Evolutionary conservation across 805 yeast genomes (phyloP).

Genomic region (Myxozyma nipponensis): DNA sequence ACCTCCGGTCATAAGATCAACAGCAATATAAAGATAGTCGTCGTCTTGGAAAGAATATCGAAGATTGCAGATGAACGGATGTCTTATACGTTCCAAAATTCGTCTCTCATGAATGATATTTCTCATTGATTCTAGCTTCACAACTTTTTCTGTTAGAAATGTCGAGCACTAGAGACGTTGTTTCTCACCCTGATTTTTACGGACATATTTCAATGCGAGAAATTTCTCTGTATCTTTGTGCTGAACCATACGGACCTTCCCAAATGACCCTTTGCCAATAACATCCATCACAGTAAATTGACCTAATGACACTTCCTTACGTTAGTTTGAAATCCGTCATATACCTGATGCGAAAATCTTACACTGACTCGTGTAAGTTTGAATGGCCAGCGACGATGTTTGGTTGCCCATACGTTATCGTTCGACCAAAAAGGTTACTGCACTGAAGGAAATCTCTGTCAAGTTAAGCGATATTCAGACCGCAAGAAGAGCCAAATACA

Average conservation of each 20-base stretch:
- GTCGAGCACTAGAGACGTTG: not conserved
- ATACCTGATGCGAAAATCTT: no score
- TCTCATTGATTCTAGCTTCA: slow-evolving; percentile 19
- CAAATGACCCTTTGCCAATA: slow-evolving; percentile 81
- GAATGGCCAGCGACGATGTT: no score
- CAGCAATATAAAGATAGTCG: slow-evolving; percentile 29
- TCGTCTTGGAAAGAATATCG: slow-evolving; percentile 33
- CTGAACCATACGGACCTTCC: slow-evolving; percentile 59
- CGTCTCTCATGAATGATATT: slow-evolving; percentile 31
- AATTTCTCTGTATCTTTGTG: slow-evolving; percentile 19
- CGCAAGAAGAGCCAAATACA: no score
- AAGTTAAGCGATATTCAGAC: no score
- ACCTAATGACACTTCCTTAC: slow-evolving; percentile 21
- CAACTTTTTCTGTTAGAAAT: slow-evolving; percentile 5
- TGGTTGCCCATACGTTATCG: no score
- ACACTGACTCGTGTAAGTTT: no score
- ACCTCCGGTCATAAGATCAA: slow-evolving; percentile 35
- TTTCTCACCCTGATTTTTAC: slow-evolving; percentile 26
- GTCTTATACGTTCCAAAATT: slow-evolving; percentile 30
- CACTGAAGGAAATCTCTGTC: no score
- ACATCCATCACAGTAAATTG: slow-evolving; percentile 47
- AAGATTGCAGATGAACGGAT: slow-evolving; percentile 33
- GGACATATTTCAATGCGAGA: slow-evolving; percentile 34
- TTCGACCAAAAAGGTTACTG: no score
- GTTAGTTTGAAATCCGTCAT: no score